Evolutionary conservation across 2,329 filamentous ascomycete species (phyloP).

Genomic region (Fonsecaea erecta): DNA sequence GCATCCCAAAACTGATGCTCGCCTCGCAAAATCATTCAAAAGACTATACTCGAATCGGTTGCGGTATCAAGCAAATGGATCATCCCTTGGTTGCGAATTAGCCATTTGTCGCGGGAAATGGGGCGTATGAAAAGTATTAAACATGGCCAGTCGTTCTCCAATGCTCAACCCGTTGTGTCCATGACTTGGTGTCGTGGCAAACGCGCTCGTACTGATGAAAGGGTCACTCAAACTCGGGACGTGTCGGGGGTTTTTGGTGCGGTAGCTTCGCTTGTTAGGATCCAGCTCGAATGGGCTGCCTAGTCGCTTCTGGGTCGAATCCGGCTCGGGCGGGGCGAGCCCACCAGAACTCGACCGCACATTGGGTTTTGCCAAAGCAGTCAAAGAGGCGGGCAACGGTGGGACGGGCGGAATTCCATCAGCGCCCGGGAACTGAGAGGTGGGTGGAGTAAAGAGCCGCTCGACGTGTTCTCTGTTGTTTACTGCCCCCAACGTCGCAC

Average conservation of each 20-base stretch:
- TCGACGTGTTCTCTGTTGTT: slow-evolving; percentile 57
- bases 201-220: slow-evolving; percentile 43
- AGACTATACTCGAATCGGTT: neutral
- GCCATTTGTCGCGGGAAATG: slow-evolving; percentile 25
- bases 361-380: slow-evolving; percentile 26
- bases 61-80: slow-evolving; percentile 30
- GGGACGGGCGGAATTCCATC: slow-evolving; percentile 33
- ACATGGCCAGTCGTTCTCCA: slow-evolving; percentile 33
- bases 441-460: slow-evolving; percentile 59
- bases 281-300: slow-evolving; percentile 55
- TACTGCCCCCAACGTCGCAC: slow-evolving; percentile 65
- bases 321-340: slow-evolving; percentile 44
- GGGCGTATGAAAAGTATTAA: slow-evolving; percentile 31
- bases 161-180: slow-evolving; percentile 34
- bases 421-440: slow-evolving; percentile 31
- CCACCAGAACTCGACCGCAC: slow-evolving; percentile 28
- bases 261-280: slow-evolving; percentile 42
- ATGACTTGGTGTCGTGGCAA: slow-evolving; percentile 29
- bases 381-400: slow-evolving; percentile 30
- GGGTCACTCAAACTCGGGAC: slow-evolving; percentile 52
- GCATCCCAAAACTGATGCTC: neutral
- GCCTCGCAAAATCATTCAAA: neutral
- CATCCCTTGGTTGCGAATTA: slow-evolving; percentile 21
- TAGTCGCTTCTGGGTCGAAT: slow-evolving; percentile 50
- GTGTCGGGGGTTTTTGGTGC: slow-evolving; percentile 45